These are phyloP conservation scores for Chamaecyparis obtusa DNA, from an alignment of 75 land plant genomes.

Conservation along the genomic window DNA sequence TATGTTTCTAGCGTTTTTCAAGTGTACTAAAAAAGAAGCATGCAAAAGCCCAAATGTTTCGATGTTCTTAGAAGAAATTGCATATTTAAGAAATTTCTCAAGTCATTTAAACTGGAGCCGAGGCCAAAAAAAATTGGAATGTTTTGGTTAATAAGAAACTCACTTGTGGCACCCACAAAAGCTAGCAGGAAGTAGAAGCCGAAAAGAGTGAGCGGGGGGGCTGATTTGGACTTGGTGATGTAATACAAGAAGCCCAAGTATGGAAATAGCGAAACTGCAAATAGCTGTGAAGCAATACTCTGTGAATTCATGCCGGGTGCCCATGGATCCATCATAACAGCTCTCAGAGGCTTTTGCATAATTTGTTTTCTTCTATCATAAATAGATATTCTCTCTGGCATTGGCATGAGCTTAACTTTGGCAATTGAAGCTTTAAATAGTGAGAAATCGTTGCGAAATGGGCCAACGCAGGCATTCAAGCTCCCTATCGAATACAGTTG, in stretches of 20 bases:
- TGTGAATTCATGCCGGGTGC: conserved; percentile 77
- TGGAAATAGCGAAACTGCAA: conserved; percentile 88
- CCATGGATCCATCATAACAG: conserved; percentile 86
- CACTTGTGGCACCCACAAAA: conserved; percentile 96
- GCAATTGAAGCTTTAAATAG: neutral
- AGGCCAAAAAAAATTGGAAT: neutral
- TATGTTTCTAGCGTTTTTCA: neutral
- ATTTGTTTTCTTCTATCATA: neutral
- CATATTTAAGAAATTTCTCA: too few relatives aligned
- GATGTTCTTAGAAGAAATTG: neutral
- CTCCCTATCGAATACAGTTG: neutral
- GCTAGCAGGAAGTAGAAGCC: conserved; percentile 98
- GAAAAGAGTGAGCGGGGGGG: conserved; percentile 94
- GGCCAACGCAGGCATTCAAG: neutral
- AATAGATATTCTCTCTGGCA: neutral
- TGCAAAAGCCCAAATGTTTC: neutral
- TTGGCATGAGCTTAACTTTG: neutral
- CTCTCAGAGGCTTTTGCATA: conserved; percentile 5
- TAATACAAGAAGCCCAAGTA: conserved; percentile 92
- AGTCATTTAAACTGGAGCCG: neutral
- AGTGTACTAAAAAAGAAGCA: neutral
- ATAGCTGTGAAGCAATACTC: conserved; percentile 88
- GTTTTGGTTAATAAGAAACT: conserved; percentile 6
- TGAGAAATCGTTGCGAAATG: neutral
- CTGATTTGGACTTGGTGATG: conserved; percentile 87